A percentile compares a stretch with the other conserved stretches of the same genome.
These are phyloP conservation scores for Chaetomiaceae sp. DNA, from an alignment of 2,329 filamentous ascomycete genomes.

Conservation along the genomic window DNA sequence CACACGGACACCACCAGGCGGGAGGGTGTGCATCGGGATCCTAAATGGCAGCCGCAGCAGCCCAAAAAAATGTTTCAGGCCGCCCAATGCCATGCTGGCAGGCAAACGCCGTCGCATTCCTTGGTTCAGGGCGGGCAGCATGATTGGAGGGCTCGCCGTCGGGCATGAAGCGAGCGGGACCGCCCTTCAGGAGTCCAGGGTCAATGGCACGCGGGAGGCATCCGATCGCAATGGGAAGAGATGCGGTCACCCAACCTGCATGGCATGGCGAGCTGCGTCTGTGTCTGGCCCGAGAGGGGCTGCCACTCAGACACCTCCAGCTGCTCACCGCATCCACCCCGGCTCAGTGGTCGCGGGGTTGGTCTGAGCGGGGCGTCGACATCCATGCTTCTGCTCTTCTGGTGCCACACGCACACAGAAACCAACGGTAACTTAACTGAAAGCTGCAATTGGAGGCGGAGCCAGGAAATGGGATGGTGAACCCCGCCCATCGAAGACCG, in stretches of 20 bases:
- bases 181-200: too few species aligned
- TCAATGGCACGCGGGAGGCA: slow-evolving; percentile 3
- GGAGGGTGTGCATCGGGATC: slow-evolving; percentile 1
- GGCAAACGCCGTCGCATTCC: slow-evolving; percentile 6
- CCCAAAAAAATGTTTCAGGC: slow-evolving; percentile 17
- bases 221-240: slow-evolving; percentile 4
- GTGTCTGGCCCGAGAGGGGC: too few species aligned
- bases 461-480: background rate
- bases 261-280: too few species aligned
- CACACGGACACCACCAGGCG: background rate
- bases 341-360: background rate
- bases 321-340: slow-evolving; percentile 13
- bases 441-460: slow-evolving; percentile 5
- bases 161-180: slow-evolving; percentile 19
- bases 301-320: too few species aligned
- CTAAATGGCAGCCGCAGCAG: background rate
- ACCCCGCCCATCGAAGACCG: too few species aligned
- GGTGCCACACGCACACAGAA: too few species aligned
- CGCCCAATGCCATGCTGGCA: slow-evolving; percentile 14
- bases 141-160: slow-evolving; percentile 17
- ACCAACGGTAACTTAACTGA: too few species aligned
- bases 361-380: slow-evolving; percentile 4
- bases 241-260: slow-evolving; percentile 12
- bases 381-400: too few species aligned
- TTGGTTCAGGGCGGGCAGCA: slow-evolving; percentile 8